phyloP scores from a whole-genome alignment of 2,329 filamentous ascomycete genomes.

The Ophiostoma perfectum region DNA sequence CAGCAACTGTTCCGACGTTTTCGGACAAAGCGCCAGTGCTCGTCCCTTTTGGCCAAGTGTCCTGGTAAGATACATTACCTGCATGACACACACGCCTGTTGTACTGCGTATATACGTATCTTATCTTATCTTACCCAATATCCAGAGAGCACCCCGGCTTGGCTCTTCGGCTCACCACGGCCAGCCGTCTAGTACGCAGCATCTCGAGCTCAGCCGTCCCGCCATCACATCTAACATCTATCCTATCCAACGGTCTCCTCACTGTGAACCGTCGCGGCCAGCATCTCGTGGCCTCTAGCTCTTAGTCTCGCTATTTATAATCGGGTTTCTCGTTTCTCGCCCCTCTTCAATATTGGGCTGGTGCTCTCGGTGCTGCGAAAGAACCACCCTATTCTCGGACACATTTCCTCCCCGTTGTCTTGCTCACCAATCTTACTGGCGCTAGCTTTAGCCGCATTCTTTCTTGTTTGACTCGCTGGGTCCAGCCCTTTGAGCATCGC shows the following conservation, averaged over 20 bases:
- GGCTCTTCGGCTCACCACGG: not conserved
- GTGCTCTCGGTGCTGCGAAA: not conserved
- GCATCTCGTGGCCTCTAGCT: not conserved
- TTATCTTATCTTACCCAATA: not conserved
- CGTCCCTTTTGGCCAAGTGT: too few relatives aligned
- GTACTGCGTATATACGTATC: too few relatives aligned
- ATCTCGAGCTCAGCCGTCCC: not conserved
- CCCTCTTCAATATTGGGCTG: not conserved
- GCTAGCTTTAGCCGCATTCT: conserved; percentile 23
- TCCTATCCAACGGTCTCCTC: not conserved
- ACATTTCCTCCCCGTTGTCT: conserved; percentile 4
- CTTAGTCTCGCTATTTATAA: not conserved
- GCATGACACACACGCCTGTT: too few relatives aligned
- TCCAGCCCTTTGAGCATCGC: conserved; percentile 17
- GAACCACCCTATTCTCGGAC: not conserved
- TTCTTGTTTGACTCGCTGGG: conserved; percentile 7
- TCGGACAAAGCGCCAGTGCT: not conserved
- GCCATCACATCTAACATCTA: not conserved
- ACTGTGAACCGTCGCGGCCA: not conserved
- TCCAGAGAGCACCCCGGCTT: not conserved
- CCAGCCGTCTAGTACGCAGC: not conserved
- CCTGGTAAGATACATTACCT: too few relatives aligned
- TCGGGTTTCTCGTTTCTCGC: not conserved
- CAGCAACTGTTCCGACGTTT: not conserved
- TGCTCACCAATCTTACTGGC: conserved; percentile 17